Conservation (phyloP, 1,139 yeast genomes). For the Geotrichum bryndzae region DNA sequence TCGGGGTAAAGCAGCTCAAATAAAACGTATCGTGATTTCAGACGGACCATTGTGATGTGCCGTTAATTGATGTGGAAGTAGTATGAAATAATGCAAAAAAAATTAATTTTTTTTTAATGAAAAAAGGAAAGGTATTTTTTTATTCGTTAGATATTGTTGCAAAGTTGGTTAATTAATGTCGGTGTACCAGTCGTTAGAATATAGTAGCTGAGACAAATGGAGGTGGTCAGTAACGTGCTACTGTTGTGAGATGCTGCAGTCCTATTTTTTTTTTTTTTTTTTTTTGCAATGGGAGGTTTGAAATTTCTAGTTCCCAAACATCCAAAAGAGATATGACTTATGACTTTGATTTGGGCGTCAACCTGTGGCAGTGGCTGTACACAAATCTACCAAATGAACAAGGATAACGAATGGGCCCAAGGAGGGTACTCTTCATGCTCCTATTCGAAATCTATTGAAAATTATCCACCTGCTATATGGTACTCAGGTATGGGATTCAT, state of each 20-base stretch:
- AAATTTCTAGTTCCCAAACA: neutral
- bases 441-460: too few species aligned
- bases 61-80: neutral
- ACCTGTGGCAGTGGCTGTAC: too few species aligned
- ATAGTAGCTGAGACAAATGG: neutral
- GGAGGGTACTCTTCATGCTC: too few species aligned
- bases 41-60: slow-evolving; percentile 66
- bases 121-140: neutral
- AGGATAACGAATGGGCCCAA: too few species aligned
- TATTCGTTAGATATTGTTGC: neutral
- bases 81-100: neutral
- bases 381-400: too few species aligned
- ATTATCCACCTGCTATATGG: too few species aligned
- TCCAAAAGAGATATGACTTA: too few species aligned
- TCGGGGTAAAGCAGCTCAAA: slow-evolving; percentile 71
- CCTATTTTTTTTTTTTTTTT: neutral
- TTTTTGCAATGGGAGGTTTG: neutral
- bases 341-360: too few species aligned
- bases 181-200: too few species aligned
- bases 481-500: too few species aligned
- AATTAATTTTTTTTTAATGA: too few species aligned
- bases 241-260: neutral
- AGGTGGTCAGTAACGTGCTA: neutral
- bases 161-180: neutral
- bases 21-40: slow-evolving; percentile 75